phyloP scores from a whole-genome alignment of 345 rosid species.

The Aegle marmelos region DNA sequence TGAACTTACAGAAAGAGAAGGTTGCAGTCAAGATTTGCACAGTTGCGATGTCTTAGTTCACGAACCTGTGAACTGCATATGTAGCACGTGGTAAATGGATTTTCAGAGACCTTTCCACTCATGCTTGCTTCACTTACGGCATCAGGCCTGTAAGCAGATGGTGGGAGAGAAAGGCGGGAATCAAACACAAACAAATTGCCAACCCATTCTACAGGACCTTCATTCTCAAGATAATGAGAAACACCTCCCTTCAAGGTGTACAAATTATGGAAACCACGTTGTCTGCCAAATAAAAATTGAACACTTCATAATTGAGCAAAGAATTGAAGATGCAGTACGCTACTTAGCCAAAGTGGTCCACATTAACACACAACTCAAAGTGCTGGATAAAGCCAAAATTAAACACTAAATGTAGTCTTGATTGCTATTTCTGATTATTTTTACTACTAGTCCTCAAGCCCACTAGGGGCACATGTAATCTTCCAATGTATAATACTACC shows the following conservation, averaged over 20 bases:
- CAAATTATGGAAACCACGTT: slow-evolving; percentile 6
- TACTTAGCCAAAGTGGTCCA: not conserved
- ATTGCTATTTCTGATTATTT: not conserved
- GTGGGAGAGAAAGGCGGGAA: slow-evolving; percentile 84
- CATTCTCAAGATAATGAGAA: slow-evolving; percentile 75
- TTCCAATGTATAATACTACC: not conserved
- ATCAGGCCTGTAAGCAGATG: slow-evolving; percentile 51
- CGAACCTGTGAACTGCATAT: slow-evolving; percentile 53
- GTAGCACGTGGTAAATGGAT: slow-evolving; percentile 66
- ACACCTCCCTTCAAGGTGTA: slow-evolving; percentile 86
- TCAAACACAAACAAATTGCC: slow-evolving; percentile 94
- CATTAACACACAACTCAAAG: not conserved
- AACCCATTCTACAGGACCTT: slow-evolving; percentile 69
- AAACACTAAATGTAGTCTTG: not conserved
- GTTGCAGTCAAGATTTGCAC: slow-evolving; percentile 95
- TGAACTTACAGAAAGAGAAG: slow-evolving; percentile 74
- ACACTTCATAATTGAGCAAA: not conserved
- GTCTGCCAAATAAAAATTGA: slow-evolving; percentile 2
- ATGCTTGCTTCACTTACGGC: slow-evolving; percentile 6
- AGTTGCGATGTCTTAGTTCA: slow-evolving; percentile 83
- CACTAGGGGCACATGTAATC: not conserved
- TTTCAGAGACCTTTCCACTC: slow-evolving; percentile 27
- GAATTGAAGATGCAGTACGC: not conserved
- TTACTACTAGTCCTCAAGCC: not conserved
- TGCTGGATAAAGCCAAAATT: not conserved